Percentiles rank a stretch among this genome's conserved stretches.
phyloP scores from a whole-genome alignment of 805 yeast species.

The Scheffersomyces amazonensis region DNA sequence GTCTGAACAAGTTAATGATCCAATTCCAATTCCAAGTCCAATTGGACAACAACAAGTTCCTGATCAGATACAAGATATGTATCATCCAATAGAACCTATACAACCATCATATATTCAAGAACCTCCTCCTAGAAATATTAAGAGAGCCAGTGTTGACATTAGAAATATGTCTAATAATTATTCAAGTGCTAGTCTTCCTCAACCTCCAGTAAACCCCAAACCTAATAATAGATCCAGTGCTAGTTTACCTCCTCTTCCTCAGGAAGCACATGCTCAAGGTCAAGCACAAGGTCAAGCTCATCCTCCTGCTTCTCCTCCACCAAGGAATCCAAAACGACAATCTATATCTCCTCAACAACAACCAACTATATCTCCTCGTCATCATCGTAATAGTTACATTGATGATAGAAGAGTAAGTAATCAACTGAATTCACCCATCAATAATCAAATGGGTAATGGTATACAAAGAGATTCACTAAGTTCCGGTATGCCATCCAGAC shows the following conservation, averaged over 20 bases:
- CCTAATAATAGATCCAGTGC: background rate
- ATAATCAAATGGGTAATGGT: no score
- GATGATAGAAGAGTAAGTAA: no score
- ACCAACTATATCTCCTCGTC: background rate
- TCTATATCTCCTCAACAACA: background rate
- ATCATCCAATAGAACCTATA: no score
- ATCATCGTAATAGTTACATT: no score
- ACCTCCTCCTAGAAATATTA: background rate
- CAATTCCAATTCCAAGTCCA: no score
- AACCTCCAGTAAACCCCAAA: background rate
- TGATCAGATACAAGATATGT: no score
- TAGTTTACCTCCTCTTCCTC: background rate
- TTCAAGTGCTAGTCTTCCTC: background rate
- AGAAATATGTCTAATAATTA: background rate
- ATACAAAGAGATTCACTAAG: no score
- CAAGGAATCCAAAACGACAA: constrained; percentile 1
- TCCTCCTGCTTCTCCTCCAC: background rate
- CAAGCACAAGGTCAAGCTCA: no score
- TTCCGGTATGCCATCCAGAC: background rate
- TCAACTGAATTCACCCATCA: no score
- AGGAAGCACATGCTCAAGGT: background rate
- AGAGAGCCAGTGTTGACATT: background rate
- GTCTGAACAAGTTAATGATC: background rate
- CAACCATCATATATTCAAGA: no score
- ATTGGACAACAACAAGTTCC: no score